A percentile compares a stretch with the other conserved stretches of the same genome.
Conservation (phyloP, 2,329 filamentous ascomycete species). For the Corniculantispora saksenae region DNA sequence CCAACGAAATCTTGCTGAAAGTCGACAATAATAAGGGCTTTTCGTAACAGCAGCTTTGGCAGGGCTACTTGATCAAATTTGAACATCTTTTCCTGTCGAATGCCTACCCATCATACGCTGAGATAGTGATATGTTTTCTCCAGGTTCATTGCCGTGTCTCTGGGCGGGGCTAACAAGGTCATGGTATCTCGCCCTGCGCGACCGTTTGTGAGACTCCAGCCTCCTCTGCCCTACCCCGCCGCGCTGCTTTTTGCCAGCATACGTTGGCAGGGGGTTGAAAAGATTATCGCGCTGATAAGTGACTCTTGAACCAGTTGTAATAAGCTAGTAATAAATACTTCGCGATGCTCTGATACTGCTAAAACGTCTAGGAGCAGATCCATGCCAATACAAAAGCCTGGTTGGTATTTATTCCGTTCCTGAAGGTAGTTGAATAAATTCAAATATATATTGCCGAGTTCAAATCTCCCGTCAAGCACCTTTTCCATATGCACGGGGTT, state of each 20-base stretch:
- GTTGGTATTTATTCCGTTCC: too few species aligned
- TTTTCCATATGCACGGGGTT: background rate
- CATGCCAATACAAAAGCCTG: too few species aligned
- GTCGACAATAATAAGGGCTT: slow-evolving; percentile 80
- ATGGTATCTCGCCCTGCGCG: background rate
- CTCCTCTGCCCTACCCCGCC: slow-evolving; percentile 1
- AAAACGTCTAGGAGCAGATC: too few species aligned
- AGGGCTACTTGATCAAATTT: slow-evolving; percentile 57
- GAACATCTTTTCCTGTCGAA: slow-evolving; percentile 44
- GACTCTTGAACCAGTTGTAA: too few species aligned
- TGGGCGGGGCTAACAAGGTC: background rate
- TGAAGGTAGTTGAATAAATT: too few species aligned
- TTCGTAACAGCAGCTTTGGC: slow-evolving; percentile 58
- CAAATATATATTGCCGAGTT: too few species aligned
- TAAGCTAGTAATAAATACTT: too few species aligned
- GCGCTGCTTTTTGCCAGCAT: background rate
- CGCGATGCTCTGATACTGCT: too few species aligned
- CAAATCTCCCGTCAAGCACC: too few species aligned
- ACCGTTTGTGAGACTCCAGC: slow-evolving; percentile 7
- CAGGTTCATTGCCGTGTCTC: background rate
- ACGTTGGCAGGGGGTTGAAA: background rate
- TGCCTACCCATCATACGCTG: background rate
- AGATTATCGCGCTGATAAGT: background rate
- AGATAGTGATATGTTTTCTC: background rate
- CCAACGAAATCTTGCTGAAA: slow-evolving; percentile 88